Evolutionary conservation across 192 early-diverging fungal species (phyloP).

Genomic region (Backusella australiensis): DNA sequence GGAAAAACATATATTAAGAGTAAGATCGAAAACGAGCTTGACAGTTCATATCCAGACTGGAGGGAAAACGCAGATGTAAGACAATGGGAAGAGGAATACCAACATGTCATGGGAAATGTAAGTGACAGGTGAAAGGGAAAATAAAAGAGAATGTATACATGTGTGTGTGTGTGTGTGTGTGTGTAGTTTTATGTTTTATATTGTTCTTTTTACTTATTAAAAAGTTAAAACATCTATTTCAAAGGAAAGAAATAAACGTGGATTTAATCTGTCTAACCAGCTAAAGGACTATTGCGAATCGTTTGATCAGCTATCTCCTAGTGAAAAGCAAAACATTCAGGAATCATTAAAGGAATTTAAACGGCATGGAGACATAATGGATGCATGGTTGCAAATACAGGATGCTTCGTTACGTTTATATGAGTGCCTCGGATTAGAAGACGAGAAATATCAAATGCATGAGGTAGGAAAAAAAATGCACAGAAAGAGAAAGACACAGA

Average conservation of each 20-base stretch:
- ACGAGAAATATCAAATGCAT: conserved; percentile 26
- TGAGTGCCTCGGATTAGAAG: conserved; percentile 26
- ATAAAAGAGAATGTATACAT: neutral
- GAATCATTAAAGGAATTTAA: neutral
- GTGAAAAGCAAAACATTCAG: conserved; percentile 9
- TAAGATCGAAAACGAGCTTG: conserved; percentile 28
- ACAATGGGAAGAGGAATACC: conserved; percentile 36
- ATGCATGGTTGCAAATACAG: conserved; percentile 32
- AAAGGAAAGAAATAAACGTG: conserved; percentile 25
- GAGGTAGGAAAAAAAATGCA: conserved; percentile 13
- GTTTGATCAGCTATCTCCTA: conserved; percentile 24
- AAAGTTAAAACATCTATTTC: neutral
- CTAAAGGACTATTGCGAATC: conserved; percentile 11
- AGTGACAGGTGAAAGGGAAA: neutral
- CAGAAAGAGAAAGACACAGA: neutral
- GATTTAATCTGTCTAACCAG: neutral
- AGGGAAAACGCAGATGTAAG: conserved; percentile 2
- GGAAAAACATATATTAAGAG: conserved; percentile 25
- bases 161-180: neutral
- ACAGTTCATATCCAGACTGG: conserved; percentile 31
- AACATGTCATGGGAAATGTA: conserved; percentile 28
- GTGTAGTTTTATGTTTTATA: neutral
- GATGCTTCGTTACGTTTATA: conserved; percentile 30
- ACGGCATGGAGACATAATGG: conserved; percentile 14
- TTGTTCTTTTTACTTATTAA: neutral